Evolutionary conservation across 2,329 filamentous ascomycete species (phyloP).

Genomic region (Didymella glomerata): DNA sequence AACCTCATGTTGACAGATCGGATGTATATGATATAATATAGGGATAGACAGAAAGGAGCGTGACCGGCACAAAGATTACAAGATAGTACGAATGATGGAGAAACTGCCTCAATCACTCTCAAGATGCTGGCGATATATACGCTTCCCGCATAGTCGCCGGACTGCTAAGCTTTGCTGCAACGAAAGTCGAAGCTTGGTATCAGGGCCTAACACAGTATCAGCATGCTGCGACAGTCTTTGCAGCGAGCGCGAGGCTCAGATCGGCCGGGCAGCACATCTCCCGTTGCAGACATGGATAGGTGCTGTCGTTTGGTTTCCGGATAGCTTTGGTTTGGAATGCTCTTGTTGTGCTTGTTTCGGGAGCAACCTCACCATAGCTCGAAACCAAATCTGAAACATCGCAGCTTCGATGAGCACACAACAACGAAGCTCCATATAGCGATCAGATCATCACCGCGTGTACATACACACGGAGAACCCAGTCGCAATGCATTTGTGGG

Average conservation of each 20-base stretch:
- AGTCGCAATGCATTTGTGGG: neutral
- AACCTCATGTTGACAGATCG: constrained; percentile 41
- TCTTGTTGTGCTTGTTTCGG: constrained; percentile 32
- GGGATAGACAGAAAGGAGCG: constrained; percentile 27
- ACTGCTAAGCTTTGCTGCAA: constrained; percentile 25
- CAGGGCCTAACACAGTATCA: constrained; percentile 36
- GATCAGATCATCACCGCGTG: neutral
- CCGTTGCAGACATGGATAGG: constrained; percentile 24
- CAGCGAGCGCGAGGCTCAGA: constrained; percentile 10
- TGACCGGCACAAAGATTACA: constrained; percentile 43
- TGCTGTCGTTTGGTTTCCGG: constrained; percentile 25
- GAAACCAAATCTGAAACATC: constrained; percentile 42
- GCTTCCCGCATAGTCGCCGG: constrained; percentile 3
- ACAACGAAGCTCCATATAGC: neutral
- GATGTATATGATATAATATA: constrained; percentile 5
- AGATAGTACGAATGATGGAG: constrained; percentile 25
- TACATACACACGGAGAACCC: neutral
- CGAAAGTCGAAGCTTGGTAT: constrained; percentile 33
- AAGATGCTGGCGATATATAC: constrained; percentile 29
- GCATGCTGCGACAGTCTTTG: constrained; percentile 28
- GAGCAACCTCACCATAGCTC: constrained; percentile 35
- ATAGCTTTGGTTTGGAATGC: constrained; percentile 18
- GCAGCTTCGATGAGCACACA: constrained; percentile 22
- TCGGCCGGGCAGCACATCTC: constrained; percentile 12
- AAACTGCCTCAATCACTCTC: constrained; percentile 20